A percentile compares a stretch with the other conserved stretches of the same genome.
Evolutionary conservation across 441 rosid species (phyloP).

Genomic region (Eruca vesicaria): DNA sequence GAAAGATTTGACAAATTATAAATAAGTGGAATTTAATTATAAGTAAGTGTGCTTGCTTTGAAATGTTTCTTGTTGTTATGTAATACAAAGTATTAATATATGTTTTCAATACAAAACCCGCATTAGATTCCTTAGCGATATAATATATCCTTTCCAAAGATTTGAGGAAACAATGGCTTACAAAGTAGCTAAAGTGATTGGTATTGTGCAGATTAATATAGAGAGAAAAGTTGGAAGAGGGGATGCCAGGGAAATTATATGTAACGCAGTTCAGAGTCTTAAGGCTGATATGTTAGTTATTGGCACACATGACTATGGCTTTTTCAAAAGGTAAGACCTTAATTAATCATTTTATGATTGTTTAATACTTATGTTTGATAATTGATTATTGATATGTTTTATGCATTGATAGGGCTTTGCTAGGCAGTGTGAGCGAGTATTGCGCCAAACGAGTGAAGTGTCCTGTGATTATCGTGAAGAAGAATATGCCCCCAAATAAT

Average conservation of each 20-base stretch:
- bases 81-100: neutral
- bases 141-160: neutral
- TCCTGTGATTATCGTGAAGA: conserved; percentile 74
- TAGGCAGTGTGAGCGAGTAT: conserved; percentile 78
- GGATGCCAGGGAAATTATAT: conserved; percentile 82
- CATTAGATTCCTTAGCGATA: too few species aligned
- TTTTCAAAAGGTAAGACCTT: conserved; percentile 60
- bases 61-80: too few species aligned
- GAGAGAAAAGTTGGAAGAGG: conserved; percentile 68
- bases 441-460: conserved; percentile 75
- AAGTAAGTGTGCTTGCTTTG: neutral
- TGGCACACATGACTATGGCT: conserved; percentile 93
- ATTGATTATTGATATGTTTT: neutral
- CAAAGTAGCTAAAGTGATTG: neutral
- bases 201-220: conserved; percentile 46
- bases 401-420: conserved; percentile 46
- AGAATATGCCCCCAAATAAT: conserved; percentile 19
- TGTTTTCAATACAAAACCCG: neutral
- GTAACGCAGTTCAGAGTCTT: conserved; percentile 58
- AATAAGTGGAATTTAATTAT: neutral
- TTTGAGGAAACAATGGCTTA: neutral
- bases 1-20: neutral
- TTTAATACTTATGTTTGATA: neutral
- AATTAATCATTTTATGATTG: neutral
- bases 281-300: conserved; percentile 73